Evolutionary conservation across 176 grass and related monocot genomes (phyloP).

Genomic region (Thinopyrum elongatum): DNA sequence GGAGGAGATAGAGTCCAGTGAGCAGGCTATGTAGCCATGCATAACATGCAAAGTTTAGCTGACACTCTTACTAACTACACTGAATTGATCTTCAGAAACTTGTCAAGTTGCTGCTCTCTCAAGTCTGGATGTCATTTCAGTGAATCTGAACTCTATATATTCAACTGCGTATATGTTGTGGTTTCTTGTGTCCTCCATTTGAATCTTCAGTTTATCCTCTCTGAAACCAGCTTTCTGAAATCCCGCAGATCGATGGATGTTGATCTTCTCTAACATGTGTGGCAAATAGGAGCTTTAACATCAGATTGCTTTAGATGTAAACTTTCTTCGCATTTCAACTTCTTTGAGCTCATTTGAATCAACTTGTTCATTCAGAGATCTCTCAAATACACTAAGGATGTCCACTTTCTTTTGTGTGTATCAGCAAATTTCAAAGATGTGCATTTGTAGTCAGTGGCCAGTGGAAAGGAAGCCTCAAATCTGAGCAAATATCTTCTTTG

Average conservation of each 20-base stretch:
- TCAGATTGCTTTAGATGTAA: constrained; percentile 66
- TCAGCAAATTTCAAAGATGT: no score
- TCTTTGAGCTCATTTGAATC: constrained; percentile 45
- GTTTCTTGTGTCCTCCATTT: constrained; percentile 52
- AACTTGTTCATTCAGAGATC: constrained; percentile 68
- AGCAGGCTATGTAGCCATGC: no score
- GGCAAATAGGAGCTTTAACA: constrained; percentile 16
- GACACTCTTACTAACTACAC: background rate
- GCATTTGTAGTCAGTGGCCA: no score
- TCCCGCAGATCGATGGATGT: no score
- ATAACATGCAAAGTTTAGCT: background rate
- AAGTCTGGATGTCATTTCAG: constrained; percentile 26
- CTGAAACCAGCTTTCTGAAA: constrained; percentile 60
- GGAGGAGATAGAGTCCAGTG: no score
- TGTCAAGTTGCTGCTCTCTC: constrained; percentile 9
- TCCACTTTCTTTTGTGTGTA: no score
- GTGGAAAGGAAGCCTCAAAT: no score
- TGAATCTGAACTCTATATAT: constrained; percentile 28
- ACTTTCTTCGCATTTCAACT: constrained; percentile 69
- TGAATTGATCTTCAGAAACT: background rate
- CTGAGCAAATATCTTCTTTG: no score
- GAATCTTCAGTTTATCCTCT: constrained; percentile 73
- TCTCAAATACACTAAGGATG: constrained; percentile 27
- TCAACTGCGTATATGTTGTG: background rate
- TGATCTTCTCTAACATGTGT: constrained; percentile 52